Base-by-base conservation (phyloP, 1,284 basidiomycete genomes). In the Rhodotorula mucilaginosa region DNA sequence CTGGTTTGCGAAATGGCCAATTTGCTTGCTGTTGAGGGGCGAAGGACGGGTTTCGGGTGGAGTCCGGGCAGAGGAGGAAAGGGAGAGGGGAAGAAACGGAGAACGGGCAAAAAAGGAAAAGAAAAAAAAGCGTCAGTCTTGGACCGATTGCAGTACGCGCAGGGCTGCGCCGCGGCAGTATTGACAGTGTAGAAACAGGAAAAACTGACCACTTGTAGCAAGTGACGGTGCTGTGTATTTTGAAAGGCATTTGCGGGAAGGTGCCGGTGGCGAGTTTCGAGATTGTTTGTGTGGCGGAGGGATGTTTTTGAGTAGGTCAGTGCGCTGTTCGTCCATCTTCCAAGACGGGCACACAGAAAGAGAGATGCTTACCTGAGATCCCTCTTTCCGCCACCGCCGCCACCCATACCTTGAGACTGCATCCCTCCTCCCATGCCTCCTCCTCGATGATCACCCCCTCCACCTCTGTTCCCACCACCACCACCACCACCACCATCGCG, bases 281-380 rank as follows among this genome's bases (percentile, higher is more conserved):
- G 10, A 13, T 13, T 44, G 39, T 44, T 10, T 44, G 39, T 44
- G 39, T 44, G 10, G 39, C 10, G 39, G 12, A 44, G 39, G 39
- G 39, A 10, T 44, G 39, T 44, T 44, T 44, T 44, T 10, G 39
- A 44, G 10, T 44, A 44, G 39, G 39, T 44, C 8, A 44, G 10
- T 12, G 10, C 12, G 39, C 39, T 44, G 39, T 44, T 2, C 39
- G 12, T 44, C 8, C 39, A 44, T 44, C 39, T 13, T 44, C 39
- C 12, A 44, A 54, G 49, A 51, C 49, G 18, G 19, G 3, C 49
- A 51, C 49, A 51, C 13, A 18, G 48, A 29, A n/a, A 13, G 19
- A 13, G 31, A 18, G 29, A 10, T n/a, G 21, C 47, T 31, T 39
- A 68, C 67, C 61, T 60, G 34, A 72, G 46, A n/a, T 72, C 70